Base-by-base conservation (phyloP, 257 asterid species). In the Fraxinus quadrangulata region DNA sequence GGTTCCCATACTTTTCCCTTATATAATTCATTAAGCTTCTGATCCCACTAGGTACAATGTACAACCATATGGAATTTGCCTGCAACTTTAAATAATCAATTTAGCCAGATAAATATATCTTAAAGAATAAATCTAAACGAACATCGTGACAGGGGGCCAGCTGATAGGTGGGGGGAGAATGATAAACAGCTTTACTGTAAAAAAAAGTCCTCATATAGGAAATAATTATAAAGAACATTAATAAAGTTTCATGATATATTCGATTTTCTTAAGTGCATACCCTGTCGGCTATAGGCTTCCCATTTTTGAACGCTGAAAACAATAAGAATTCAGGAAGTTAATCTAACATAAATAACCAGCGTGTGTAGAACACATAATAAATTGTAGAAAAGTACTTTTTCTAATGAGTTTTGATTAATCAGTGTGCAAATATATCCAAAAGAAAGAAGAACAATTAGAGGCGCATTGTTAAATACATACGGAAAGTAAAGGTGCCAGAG, bases 11-110 rank as follows among this genome's bases (percentile, higher is more conserved):
- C 45, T 84, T 92, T 67, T 85, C 80, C 73, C 59, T 88, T 45
- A 95, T 91, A 88, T 93, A 87, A 56, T 93, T 93, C 97, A 90
- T 86, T 89, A 95, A 79, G 71, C 88, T 85, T 85, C 97, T 87
- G 31, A 95, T 89, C 61, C 98, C 98, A 0, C 42, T 80, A 45
- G 99, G 98, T 31, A 95, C 99, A 45, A 95, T 90, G 81, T 84
- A 90, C 82, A 95, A 59, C 99, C 99, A 95, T 36, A 91, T 71
- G 21, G 99, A 89, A 77, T 89, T 86, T 67, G 99, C 97, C 98
- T 94, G 91, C 54, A 84, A 71, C 28, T 71, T 19, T 56, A 30
- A 28, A 65, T 5, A 67, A 34, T 5, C 14, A 42, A 39, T 8
- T 39, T 39, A 39, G 3, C 42, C 42, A 37, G 12, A 37, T 37